Percentiles rank a stretch among this genome's conserved stretches.
Evolutionary conservation across 352 stramenopile genomes (phyloP).

Genomic region (Globisporangium echinulatum): DNA sequence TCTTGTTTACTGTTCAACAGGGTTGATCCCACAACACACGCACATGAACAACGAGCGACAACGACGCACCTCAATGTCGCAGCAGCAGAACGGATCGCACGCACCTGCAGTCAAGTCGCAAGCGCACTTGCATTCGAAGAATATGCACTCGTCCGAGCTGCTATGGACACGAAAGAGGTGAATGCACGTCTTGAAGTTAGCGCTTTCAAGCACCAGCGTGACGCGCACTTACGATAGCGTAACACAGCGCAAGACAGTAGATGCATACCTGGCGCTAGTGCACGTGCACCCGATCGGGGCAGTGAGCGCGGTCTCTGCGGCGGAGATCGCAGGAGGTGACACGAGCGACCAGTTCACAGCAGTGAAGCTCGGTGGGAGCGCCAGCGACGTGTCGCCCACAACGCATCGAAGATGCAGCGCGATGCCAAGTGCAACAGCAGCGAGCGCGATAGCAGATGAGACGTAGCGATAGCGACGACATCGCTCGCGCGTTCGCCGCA

Average conservation of each 20-base stretch:
- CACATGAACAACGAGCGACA: too few relatives aligned
- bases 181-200: neutral
- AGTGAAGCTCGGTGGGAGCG: slow-evolving; percentile 18
- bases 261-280: slow-evolving; percentile 17
- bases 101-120: slow-evolving; percentile 40
- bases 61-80: slow-evolving; percentile 26
- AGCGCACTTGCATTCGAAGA: slow-evolving; percentile 35
- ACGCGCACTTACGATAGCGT: too few relatives aligned
- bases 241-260: neutral
- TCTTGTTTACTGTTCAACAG: too few relatives aligned
- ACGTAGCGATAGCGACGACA: too few relatives aligned
- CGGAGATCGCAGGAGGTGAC: slow-evolving; percentile 19
- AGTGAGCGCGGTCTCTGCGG: slow-evolving; percentile 14
- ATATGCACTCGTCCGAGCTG: slow-evolving; percentile 12
- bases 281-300: slow-evolving; percentile 36
- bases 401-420: neutral
- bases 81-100: slow-evolving; percentile 47
- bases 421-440: neutral
- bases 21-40: too few relatives aligned
- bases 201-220: neutral
- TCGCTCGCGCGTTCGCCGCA: too few relatives aligned
- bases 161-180: too few relatives aligned
- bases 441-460: too few relatives aligned
- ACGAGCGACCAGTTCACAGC: slow-evolving; percentile 45
- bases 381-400: neutral